A percentile compares a stretch with the other conserved stretches of the same genome.
These are phyloP conservation scores for Suhomyces wounanorum DNA, from an alignment of 1,139 yeast genomes.

Conservation along the genomic window DNA sequence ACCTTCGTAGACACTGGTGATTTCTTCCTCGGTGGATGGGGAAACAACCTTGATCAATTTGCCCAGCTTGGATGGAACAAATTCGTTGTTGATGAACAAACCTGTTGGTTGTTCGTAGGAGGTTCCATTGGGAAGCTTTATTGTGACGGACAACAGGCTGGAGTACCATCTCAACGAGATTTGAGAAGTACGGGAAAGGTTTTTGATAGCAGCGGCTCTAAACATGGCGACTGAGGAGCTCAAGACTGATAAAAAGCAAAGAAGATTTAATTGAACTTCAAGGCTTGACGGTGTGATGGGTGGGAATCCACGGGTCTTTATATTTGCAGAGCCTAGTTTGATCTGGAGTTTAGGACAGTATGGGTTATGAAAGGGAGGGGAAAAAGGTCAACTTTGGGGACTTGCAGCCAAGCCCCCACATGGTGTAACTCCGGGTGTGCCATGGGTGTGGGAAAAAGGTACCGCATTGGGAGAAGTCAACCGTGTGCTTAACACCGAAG, in stretches of 20 bases:
- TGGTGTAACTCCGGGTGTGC: background rate
- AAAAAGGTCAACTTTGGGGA: background rate
- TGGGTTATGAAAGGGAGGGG: background rate
- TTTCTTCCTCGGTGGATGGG: conserved; percentile 23
- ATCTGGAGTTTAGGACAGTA: background rate
- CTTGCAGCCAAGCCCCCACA: background rate
- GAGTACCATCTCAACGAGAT: conserved; percentile 14
- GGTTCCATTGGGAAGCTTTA: conserved; percentile 64
- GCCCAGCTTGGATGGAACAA: conserved; percentile 17
- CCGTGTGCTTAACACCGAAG: background rate
- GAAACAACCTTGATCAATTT: conserved; percentile 20
- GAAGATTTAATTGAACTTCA: background rate
- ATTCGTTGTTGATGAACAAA: conserved; percentile 24
- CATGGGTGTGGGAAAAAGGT: background rate
- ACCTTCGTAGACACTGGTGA: conserved; percentile 21
- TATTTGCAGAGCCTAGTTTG: background rate
- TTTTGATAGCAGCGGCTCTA: conserved; percentile 1
- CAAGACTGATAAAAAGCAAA: background rate
- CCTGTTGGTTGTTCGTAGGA: conserved; percentile 38
- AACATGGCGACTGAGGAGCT: conserved; percentile 1
- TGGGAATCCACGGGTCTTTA: background rate
- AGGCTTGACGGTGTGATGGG: background rate
- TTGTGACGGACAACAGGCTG: conserved; percentile 43
- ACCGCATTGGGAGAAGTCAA: background rate
- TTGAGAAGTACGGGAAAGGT: conserved; percentile 10